These are phyloP conservation scores for Calonectria henricotiae DNA, from an alignment of 2,329 filamentous ascomycete species.

Conservation along the genomic window DNA sequence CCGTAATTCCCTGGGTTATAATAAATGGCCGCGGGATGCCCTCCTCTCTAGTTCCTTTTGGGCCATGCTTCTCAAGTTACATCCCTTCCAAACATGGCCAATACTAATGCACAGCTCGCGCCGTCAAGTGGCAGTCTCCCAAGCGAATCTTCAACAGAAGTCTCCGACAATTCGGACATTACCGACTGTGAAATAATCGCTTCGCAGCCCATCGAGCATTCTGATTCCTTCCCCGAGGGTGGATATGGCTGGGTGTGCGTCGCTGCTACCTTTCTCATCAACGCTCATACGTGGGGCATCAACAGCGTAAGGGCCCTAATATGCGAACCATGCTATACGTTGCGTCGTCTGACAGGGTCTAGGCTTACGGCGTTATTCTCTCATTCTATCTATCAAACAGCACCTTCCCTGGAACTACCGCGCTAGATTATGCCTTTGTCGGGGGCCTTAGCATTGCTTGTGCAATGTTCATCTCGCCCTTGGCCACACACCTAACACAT, in stretches of 20 bases:
- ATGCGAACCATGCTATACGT: no score
- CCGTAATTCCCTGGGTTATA: not conserved
- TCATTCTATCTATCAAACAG: constrained; percentile 56
- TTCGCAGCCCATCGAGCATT: not conserved
- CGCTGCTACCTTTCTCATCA: constrained; percentile 55
- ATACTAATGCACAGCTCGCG: not conserved
- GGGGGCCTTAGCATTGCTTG: constrained; percentile 71
- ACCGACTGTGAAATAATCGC: not conserved
- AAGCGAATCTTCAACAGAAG: not conserved
- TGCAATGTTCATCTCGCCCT: constrained; percentile 61
- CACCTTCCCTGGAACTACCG: constrained; percentile 67
- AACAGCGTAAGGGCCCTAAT: constrained; percentile 41
- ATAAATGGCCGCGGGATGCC: not conserved
- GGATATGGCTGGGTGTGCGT: constrained; percentile 67
- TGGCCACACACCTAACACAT: constrained; percentile 52
- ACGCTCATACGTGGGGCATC: constrained; percentile 63
- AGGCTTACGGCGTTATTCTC: constrained; percentile 37
- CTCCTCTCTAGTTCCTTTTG: not conserved
- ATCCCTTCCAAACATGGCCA: not conserved
- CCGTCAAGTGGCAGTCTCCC: not conserved
- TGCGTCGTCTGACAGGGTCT: not conserved
- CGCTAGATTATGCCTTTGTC: constrained; percentile 73
- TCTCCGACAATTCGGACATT: not conserved
- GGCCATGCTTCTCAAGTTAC: not conserved
- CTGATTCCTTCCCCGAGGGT: constrained; percentile 58